These are phyloP conservation scores for Phytophthora hibernalis DNA, from an alignment of 352 stramenopile species.

Conservation along the genomic window DNA sequence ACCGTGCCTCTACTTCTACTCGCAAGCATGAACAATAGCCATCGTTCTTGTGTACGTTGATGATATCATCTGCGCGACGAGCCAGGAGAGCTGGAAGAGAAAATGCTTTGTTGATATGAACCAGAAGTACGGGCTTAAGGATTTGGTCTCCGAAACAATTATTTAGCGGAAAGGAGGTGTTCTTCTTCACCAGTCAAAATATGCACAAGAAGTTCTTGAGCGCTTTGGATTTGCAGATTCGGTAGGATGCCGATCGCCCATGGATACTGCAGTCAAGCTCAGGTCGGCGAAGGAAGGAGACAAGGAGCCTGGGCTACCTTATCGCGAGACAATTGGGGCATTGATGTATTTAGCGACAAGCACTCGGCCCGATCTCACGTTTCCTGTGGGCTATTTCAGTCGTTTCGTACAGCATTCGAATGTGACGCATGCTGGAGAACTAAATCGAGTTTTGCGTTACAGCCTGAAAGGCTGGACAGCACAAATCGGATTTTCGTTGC, in stretches of 20 bases:
- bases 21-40: not conserved
- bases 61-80: conserved; percentile 12
- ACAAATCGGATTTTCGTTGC: too few species aligned
- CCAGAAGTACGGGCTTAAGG: conserved; percentile 11
- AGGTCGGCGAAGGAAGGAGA: conserved; percentile 3
- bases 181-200: not conserved
- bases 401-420: conserved; percentile 7
- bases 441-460: conserved; percentile 6
- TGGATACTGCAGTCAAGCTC: conserved; percentile 10
- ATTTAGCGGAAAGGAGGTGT: not conserved
- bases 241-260: conserved; percentile 3
- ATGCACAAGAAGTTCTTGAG: not conserved
- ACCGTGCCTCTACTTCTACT: conserved; percentile 9
- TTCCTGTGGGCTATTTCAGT: conserved; percentile 24
- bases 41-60: conserved; percentile 12
- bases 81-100: conserved; percentile 7
- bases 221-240: conserved; percentile 12
- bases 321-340: conserved; percentile 17
- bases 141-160: not conserved
- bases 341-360: conserved; percentile 35
- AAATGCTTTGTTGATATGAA: conserved; percentile 6
- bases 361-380: conserved; percentile 28
- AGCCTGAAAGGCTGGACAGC: too few species aligned
- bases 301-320: not conserved
- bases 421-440: conserved; percentile 1